Evolutionary conservation across 495 filamentous ascomycete genomes (phyloP), one percentile per base, ranked within the genome.

Genomic region (Aspergillus egyptiacus): DNA sequence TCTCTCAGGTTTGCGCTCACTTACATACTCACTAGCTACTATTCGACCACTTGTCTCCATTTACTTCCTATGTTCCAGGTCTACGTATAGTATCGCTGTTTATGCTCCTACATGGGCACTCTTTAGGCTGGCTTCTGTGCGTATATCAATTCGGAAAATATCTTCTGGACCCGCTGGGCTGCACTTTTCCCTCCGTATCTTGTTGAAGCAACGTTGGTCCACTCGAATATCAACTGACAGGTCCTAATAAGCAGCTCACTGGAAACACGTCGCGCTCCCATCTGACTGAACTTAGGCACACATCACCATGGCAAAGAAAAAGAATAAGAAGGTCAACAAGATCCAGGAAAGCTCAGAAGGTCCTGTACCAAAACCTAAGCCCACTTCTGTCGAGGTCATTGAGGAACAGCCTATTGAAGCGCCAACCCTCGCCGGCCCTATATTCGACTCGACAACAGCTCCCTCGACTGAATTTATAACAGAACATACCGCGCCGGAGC

Each of bases 241-340:
- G 42, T 44, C 24, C 48, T 56, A 30, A 27, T 54, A 51, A 43
- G 55, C 42, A 62, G 60, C 50, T 56, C 54, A 69, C 66, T 74
- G 68, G 69, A 62, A 66, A 71, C 69, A 71, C 71, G 69, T 73
- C 61, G 65, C 51, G 35, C 48, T 42, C 15, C 40, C 51, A 46
- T 46, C 35, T 48, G 52, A 47, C 40, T 50, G 51, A 53, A 49
- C 51, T 68, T 65, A 63, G 61, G 62, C 67, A 67, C 65, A 43
- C 60, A 65, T 68, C 59, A 59, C 51, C 17, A 71, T 71, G 68
- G 61, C 51, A 20, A 58, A 56, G 51, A 57, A 62, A 58, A 70
- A 69, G 59, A 61, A 64, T 64, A 73, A 71, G 55, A 71, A 69
- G 62, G 53, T 44, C 25, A 69, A 69, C 25, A 69, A 69, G 62